A percentile compares a stretch with the other conserved stretches of the same genome.
Evolutionary conservation across 1,284 basidiomycete species (phyloP).

Genomic region (Ceratobasidium sp.): DNA sequence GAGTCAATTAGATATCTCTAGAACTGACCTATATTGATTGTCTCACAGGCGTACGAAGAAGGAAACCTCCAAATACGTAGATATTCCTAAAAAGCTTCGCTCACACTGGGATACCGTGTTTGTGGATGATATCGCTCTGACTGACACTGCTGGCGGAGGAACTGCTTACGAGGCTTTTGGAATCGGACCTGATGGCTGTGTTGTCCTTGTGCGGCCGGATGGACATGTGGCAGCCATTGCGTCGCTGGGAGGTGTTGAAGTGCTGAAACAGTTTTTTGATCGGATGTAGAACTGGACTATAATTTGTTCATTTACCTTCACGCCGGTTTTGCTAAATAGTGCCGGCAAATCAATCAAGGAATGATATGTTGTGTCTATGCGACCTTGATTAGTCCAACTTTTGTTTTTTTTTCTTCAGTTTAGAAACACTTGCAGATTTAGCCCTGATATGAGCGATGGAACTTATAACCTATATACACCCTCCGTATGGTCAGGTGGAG

Average conservation of each 20-base stretch:
- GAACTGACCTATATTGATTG: not conserved
- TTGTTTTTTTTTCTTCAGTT: no score
- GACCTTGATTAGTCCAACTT: no score
- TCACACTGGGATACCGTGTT: conserved; percentile 66
- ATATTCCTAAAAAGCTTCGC: conserved; percentile 66
- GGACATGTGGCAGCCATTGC: conserved; percentile 76
- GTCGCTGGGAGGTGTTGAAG: conserved; percentile 61
- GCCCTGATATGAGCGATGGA: no score
- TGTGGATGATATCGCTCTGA: conserved; percentile 23
- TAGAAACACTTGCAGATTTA: no score
- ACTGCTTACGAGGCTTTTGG: conserved; percentile 70
- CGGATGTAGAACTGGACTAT: no score
- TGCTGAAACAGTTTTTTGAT: not conserved
- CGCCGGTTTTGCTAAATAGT: no score
- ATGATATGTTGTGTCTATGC: no score
- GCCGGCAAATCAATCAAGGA: no score
- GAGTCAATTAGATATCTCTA: not conserved
- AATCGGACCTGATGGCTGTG: conserved; percentile 67
- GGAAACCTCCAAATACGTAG: conserved; percentile 62
- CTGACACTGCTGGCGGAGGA: conserved; percentile 56
- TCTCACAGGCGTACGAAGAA: conserved; percentile 58
- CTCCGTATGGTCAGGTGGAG: no score
- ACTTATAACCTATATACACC: no score
- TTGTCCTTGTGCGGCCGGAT: conserved; percentile 79
- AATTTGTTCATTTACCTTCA: no score